Evolutionary conservation across 192 early-diverging fungal genomes (phyloP).

Genomic region (Mortierella antarctica): DNA sequence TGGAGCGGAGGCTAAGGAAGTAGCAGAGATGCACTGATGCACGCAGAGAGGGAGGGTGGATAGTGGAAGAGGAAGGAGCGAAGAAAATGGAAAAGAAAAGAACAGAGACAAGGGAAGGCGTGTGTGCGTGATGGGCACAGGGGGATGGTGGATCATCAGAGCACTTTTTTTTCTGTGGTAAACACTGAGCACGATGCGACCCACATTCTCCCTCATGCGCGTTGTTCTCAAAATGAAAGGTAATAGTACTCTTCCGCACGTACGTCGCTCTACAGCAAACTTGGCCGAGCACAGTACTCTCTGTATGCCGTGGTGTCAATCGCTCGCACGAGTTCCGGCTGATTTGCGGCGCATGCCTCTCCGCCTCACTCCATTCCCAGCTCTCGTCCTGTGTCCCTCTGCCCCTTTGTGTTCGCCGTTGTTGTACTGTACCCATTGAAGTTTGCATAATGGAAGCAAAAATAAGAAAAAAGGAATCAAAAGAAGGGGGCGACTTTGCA

Average conservation of each 20-base stretch:
- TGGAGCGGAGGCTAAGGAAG: conserved; percentile 9
- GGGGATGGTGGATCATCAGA: neutral
- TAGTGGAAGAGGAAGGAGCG: neutral
- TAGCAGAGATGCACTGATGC: neutral
- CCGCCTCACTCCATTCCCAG: too few species aligned
- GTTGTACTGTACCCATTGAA: conserved; percentile 2
- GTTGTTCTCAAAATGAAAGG: neutral
- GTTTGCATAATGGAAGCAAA: conserved; percentile 29
- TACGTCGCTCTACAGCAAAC: too few species aligned
- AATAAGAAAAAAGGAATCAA: neutral
- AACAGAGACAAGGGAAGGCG: neutral
- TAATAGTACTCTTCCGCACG: too few species aligned
- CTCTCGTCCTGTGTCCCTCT: too few species aligned
- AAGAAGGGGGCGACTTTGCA: neutral
- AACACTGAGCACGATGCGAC: neutral
- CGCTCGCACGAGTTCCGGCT: too few species aligned
- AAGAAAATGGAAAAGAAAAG: neutral
- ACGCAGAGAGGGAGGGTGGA: neutral
- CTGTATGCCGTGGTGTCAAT: too few species aligned
- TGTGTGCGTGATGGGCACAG: neutral
- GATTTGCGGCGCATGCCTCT: too few species aligned
- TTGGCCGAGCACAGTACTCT: too few species aligned
- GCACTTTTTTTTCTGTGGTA: neutral
- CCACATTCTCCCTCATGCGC: neutral
- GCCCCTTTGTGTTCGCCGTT: neutral